Conservation (phyloP, 2,329 filamentous ascomycete species). For the Colletotrichum gigasporum region DNA sequence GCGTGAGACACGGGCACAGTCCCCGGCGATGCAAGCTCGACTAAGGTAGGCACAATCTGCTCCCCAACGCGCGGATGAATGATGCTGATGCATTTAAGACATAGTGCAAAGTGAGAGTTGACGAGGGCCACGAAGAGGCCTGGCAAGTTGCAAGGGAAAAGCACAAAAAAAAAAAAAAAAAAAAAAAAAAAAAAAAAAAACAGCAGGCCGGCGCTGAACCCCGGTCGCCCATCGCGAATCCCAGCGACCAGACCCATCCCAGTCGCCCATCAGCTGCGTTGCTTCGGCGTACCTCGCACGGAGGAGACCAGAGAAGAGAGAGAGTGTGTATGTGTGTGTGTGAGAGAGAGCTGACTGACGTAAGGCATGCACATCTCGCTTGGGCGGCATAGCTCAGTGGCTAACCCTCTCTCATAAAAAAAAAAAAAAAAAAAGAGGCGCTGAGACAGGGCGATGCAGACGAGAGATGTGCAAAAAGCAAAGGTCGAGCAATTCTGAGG, state of each 20-base stretch:
- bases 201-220: conserved; percentile 5
- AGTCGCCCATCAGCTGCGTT: neutral
- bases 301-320: neutral
- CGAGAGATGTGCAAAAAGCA: conserved; percentile 32
- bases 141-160: conserved; percentile 6
- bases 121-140: conserved; percentile 16
- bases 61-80: conserved; percentile 2
- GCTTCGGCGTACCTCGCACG: conserved; percentile 1
- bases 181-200: conserved; percentile 3
- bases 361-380: conserved; percentile 26
- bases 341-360: conserved; percentile 10
- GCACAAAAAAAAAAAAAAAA: conserved; percentile 15
- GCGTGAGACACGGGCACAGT: conserved; percentile 28
- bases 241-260: too few species aligned
- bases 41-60: conserved; percentile 8
- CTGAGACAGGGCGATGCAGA: conserved; percentile 31
- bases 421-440: too few species aligned
- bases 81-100: conserved; percentile 13
- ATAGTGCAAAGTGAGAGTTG: conserved; percentile 23
- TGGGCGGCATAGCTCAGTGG: conserved; percentile 17
- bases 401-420: conserved; percentile 8
- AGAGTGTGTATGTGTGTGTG: neutral
- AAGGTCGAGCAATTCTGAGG: conserved; percentile 10
- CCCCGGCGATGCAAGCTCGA: conserved; percentile 9
- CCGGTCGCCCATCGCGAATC: conserved; percentile 4